Base-by-base conservation (phyloP, 2,329 filamentous ascomycete species). In the Exophiala sideris region DNA sequence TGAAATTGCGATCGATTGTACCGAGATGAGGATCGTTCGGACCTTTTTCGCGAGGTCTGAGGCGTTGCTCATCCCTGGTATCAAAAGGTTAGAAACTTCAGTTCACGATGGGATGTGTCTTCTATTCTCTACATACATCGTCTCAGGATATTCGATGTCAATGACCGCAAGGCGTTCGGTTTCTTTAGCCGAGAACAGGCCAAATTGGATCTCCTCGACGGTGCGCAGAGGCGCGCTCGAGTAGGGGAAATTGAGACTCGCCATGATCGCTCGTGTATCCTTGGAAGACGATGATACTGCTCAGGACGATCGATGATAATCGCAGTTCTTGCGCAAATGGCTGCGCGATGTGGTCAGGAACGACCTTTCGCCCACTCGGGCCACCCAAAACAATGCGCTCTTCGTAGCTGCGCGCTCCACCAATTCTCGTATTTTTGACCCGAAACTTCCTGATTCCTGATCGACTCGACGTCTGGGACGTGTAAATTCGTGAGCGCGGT, bases 121-220 rank as follows among this genome's bases (percentile, higher is more conserved):
- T 50, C 53, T 57, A 61, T 50, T 42, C 57, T 56, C 59, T 63
- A 64, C 62, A 57, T 64, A 79, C 94, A 99, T 96, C 24, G 94
- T 97, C 79, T 99, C 94, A n/a, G 94, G 91, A 70, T 96, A 97
- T 72, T 94, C 83, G 71, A 99, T 92, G 72, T 96, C 89, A 65
- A 86, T 88, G 61, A 97, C 92, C 75, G 91, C 96, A 90, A 97
- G 95, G 68, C 88, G 91, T 80, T 99, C 97, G 75, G 97, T 96
- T 79, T 99, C 95, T 72, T 99, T 94, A 21, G 94, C 94, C 34
- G 94, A 95, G 74, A 99, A 84, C 70, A 99, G 83, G 70, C 94
- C 94, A 71, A 99, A 99, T 80, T 99, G 95, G 67, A 99, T 96
- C 81, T 99, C 95, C 81, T 96, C 87, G 68, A 99, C 91, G 64